Evolutionary conservation across 2,329 filamentous ascomycete genomes (phyloP).

Genomic region (Sporothrix luriei): DNA sequence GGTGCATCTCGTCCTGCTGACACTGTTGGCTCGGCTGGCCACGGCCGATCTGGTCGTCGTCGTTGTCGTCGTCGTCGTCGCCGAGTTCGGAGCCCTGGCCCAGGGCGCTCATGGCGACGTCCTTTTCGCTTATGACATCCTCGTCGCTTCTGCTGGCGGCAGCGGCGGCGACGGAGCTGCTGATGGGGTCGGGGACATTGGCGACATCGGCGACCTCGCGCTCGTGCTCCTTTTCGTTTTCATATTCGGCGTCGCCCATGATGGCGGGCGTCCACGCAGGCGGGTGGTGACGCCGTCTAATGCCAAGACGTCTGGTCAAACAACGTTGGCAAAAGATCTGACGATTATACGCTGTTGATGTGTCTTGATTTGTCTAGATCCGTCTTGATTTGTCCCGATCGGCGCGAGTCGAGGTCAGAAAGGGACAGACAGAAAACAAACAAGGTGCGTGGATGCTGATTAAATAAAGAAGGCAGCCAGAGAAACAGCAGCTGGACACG

Average conservation of each 20-base stretch:
- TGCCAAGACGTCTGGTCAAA: conserved; percentile 3
- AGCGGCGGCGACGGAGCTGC: conserved; percentile 25
- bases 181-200: conserved; percentile 35
- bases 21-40: conserved; percentile 41
- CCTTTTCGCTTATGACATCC: conserved; percentile 36
- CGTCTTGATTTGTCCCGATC: not conserved
- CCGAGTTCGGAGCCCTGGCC: conserved; percentile 44
- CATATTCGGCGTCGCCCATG: conserved; percentile 33
- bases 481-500: not conserved
- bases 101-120: conserved; percentile 33
- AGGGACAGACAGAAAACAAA: not conserved
- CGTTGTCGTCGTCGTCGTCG: conserved; percentile 34
- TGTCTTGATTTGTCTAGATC: too few species aligned
- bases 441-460: not conserved
- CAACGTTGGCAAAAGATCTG: conserved; percentile 6
- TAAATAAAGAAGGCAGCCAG: not conserved
- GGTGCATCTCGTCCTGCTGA: conserved; percentile 42
- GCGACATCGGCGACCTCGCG: conserved; percentile 32
- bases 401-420: not conserved
- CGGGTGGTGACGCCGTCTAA: not conserved
- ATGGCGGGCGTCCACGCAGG: not conserved
- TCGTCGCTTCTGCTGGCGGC: conserved; percentile 23
- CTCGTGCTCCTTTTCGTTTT: conserved; percentile 35
- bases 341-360: not conserved
- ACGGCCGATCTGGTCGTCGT: conserved; percentile 27